phyloP scores from a whole-genome alignment of 148 eudicot genomes.

The Pharnaceum exiguum region DNA sequence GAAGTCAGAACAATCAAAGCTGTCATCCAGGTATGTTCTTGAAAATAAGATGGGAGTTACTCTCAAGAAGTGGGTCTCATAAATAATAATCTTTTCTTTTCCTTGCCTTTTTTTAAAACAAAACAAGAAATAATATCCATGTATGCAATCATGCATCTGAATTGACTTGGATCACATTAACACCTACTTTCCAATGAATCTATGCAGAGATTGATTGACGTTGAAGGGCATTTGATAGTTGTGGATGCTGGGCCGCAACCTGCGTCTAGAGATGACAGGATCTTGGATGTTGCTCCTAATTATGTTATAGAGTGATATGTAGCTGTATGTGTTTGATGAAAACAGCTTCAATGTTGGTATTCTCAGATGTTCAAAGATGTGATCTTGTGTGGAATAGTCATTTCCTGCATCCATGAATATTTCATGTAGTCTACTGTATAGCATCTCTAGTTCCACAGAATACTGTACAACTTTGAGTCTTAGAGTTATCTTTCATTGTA shows the following conservation, averaged over 20 bases:
- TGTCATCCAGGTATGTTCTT: conserved; percentile 78
- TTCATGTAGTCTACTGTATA: no score
- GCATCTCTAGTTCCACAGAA: no score
- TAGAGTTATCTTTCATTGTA: no score
- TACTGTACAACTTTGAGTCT: no score
- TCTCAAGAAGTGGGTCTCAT: neutral
- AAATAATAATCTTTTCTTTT: neutral
- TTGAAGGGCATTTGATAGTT: conserved; percentile 87
- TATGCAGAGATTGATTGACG: conserved; percentile 73
- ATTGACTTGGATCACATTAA: neutral
- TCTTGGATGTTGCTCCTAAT: conserved; percentile 90
- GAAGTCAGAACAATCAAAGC: conserved; percentile 72
- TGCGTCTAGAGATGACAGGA: conserved; percentile 67
- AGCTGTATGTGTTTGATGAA: neutral
- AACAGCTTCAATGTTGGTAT: no score
- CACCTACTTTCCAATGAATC: neutral
- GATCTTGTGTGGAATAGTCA: no score
- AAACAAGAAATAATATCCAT: no score
- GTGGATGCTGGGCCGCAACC: conserved; percentile 72
- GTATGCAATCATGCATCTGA: neutral
- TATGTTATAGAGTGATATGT: conserved; percentile 54
- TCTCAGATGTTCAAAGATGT: no score
- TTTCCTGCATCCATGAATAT: no score
- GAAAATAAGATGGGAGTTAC: no score
- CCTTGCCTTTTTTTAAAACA: neutral